Base-by-base conservation (phyloP, 805 yeast species). In the Ogataea nonfermentans region DNA sequence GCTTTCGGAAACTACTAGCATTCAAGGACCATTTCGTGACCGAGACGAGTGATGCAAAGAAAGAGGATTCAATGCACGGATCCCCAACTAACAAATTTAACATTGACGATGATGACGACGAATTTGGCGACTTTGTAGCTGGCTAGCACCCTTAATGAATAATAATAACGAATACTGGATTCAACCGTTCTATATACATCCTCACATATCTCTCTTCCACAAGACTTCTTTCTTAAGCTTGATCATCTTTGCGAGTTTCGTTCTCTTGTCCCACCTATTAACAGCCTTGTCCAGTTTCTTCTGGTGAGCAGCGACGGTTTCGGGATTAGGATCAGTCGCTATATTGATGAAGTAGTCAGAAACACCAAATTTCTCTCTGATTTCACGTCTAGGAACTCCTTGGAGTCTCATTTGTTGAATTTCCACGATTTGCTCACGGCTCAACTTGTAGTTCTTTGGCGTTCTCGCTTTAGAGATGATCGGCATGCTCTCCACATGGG, bases 281-380 rank as follows among this genome's bases (percentile, higher is more conserved):
- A 48, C 47, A 4, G 49, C 35, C 15, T 49, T 49, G 14, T 49
- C 43, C 12, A 59, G 32, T 14, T 44, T 32, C 19, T 47, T 49
- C 17, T 37, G 34, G 20, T 58, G 56, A 24, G 48, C 44, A 9
- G 43, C 40, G 9, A 44, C 8, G 9, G 54, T 52, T 25, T 44
- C 40, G 4, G 48, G 43, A 35, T 56, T 57, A 20, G 60, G 40
- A 3, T 41, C 41, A 2, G 67, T 60, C 8, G 61, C 44, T 12
- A 64, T 47, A 44, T 55, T 55, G 27, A 65, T 52, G 37, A 64
- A 64, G 25, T 52, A 47, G 32, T 59, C 57, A 2, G 62, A 49
- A 9, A 61, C 53, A 1, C 48, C 43, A 24, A 56, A 63, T 35
- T 60, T 54, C n/a, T 53, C 54, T 32, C 41, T 53, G 31, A 65